Base-by-base conservation (phyloP, 768 basidiomycete species). In the Trametes punicea region DNA sequence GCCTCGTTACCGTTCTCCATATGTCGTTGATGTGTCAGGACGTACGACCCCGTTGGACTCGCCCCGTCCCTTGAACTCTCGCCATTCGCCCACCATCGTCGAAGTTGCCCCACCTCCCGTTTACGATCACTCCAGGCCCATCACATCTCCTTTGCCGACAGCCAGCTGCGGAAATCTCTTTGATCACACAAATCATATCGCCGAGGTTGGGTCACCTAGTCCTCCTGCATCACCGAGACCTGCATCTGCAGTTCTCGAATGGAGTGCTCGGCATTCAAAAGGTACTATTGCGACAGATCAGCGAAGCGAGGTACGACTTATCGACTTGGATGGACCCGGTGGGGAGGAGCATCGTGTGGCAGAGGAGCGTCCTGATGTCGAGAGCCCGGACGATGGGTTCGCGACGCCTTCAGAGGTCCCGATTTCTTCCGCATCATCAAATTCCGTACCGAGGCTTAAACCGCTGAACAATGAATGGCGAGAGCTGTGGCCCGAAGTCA, bases 401-500 rank as follows among this genome's bases (percentile, higher is more conserved):
- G 44, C 59, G 1, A 62, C 62, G 3, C 65, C 64, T 1, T 63
- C 64, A 2, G 63, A 63, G 6, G 44, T 56, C 29, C 64, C 60
- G 18, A 33, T 49, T 3, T 61, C 62, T 1, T 46, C 57, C 13
- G n/a, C 46, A 2, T 40, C 53, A 2, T 58, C 56, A 5, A 59
- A 59, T 21, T 57, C 63, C 30, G 57, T 64, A 26, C 67, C 67
- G 5, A 58, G 59, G 21, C 55, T 68, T 7, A 64, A 49, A 0
- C 61, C 62, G 7, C 58, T 68, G 3, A 57, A 58, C 52, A 57
- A 60, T 33, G 64, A 69, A 39, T 67, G 66, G 65, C 60, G 51
- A 21, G 59, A 67, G 18, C 48, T 69, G 1, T 67, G 64, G 66
- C 68, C 68, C 2, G 68, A 69, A 50, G 26, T 69, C 21, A 64